Evolutionary conservation across 176 grass and related monocot species (phyloP).

Genomic region (Paspalum notatum): DNA sequence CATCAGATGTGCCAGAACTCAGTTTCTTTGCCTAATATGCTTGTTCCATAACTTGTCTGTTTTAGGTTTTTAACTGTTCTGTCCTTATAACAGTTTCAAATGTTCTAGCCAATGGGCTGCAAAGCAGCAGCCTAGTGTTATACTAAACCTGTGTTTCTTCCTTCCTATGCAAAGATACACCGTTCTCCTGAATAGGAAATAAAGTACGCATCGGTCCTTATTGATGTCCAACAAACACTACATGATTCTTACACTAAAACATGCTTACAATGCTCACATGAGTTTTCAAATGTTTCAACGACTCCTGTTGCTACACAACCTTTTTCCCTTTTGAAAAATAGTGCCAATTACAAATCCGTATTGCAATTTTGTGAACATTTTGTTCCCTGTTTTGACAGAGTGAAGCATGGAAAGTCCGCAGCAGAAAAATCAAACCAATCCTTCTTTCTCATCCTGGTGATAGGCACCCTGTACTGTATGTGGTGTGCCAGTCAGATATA

Average conservation of each 20-base stretch:
- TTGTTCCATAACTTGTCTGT: background rate
- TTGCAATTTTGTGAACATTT: constrained; percentile 14
- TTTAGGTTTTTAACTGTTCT: background rate
- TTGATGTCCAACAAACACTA: background rate
- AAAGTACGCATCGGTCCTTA: background rate
- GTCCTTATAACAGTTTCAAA: background rate
- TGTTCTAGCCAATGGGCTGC: background rate
- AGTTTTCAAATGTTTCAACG: background rate
- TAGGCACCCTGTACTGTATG: constrained; percentile 71
- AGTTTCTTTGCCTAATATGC: background rate
- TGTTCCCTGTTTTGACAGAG: constrained; percentile 50
- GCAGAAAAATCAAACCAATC: constrained; percentile 74
- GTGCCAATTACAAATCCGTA: constrained; percentile 12
- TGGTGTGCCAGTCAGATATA: constrained; percentile 95
- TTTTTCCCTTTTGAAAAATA: background rate
- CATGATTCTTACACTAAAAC: background rate
- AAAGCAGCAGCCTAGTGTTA: background rate
- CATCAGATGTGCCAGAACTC: background rate
- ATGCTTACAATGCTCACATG: constrained; percentile 1
- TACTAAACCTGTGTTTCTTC: background rate
- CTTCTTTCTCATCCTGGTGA: constrained; percentile 61
- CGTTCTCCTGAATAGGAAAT: background rate
- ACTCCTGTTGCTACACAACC: background rate
- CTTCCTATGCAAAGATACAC: constrained; percentile 7
- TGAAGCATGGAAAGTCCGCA: constrained; percentile 54